A percentile compares a stretch with the other conserved stretches of the same genome.
These are phyloP conservation scores for Amphirosellinia nigrospora DNA, from an alignment of 495 filamentous ascomycete genomes.

Conservation along the genomic window DNA sequence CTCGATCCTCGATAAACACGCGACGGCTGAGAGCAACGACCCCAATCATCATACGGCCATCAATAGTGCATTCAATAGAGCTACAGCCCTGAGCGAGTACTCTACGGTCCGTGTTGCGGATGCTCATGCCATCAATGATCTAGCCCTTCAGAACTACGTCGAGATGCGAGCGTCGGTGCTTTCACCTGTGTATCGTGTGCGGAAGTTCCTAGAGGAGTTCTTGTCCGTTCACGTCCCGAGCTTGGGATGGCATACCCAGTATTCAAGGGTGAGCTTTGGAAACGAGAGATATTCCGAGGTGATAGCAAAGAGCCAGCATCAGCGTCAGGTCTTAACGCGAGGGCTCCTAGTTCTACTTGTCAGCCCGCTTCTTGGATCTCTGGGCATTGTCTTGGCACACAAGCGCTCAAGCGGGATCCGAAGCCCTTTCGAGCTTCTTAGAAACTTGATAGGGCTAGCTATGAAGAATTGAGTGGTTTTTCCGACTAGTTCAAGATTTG, in stretches of 20 bases:
- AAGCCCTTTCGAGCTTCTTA: conserved; percentile 14
- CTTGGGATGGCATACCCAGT: conserved; percentile 89
- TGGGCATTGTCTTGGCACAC: conserved; percentile 31
- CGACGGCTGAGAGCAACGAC: conserved; percentile 36
- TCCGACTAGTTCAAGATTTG: neutral
- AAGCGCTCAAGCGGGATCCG: conserved; percentile 23
- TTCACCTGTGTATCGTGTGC: conserved; percentile 71
- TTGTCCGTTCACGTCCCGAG: conserved; percentile 75
- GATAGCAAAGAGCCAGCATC: conserved; percentile 65
- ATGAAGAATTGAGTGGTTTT: neutral
- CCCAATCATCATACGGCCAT: conserved; percentile 19
- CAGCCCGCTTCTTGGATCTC: conserved; percentile 36
- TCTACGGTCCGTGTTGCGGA: conserved; percentile 73
- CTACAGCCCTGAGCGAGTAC: conserved; percentile 74
- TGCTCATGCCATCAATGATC: conserved; percentile 87
- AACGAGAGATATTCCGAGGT: conserved; percentile 92
- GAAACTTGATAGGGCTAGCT: neutral
- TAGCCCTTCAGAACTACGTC: conserved; percentile 87
- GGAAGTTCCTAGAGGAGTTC: conserved; percentile 88
- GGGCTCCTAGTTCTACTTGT: conserved; percentile 37
- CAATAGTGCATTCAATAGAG: conserved; percentile 49
- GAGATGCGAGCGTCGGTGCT: conserved; percentile 90
- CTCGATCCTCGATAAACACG: conserved; percentile 69
- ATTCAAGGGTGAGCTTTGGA: conserved; percentile 89
- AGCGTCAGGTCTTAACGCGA: conserved; percentile 66